Percentiles rank a stretch among this genome's conserved stretches.
These are phyloP conservation scores for Amaranthus palmeri DNA, from an alignment of 148 eudicot genomes.

Conservation along the genomic window DNA sequence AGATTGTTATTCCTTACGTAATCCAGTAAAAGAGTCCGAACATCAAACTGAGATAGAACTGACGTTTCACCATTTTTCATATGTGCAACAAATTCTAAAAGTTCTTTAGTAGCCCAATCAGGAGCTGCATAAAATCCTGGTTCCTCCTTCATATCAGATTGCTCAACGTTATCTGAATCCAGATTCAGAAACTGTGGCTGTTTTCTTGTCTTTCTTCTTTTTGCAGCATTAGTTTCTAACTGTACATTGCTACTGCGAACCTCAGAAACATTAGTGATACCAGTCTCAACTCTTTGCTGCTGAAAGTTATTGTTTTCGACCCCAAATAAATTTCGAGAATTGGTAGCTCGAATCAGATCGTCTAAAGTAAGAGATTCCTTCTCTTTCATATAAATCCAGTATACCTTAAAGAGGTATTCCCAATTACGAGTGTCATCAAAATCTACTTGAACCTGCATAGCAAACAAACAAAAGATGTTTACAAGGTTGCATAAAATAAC, in stretches of 20 bases:
- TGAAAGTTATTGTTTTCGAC: constrained; percentile 22
- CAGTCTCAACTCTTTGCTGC: constrained; percentile 12
- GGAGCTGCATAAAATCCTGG: constrained; percentile 22
- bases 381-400: constrained; percentile 68
- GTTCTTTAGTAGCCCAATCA: constrained; percentile 82
- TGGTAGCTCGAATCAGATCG: constrained; percentile 69
- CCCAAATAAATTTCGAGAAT: constrained; percentile 45
- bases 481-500: not conserved
- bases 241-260: constrained; percentile 17
- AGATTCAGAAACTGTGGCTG: constrained; percentile 25
- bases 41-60: constrained; percentile 68
- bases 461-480: constrained; percentile 1
- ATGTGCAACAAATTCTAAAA: constrained; percentile 79
- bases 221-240: constrained; percentile 41
- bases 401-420: constrained; percentile 96
- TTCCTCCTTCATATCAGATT: constrained; percentile 25
- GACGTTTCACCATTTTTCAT: constrained; percentile 84
- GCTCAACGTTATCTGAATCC: constrained; percentile 25
- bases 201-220: constrained; percentile 43
- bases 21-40: constrained; percentile 72
- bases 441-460: constrained; percentile 78
- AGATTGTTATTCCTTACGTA: constrained; percentile 80
- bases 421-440: constrained; percentile 85
- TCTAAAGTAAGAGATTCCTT: constrained; percentile 57
- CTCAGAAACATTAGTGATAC: constrained; percentile 13